Conservation (phyloP, 352 stramenopile species). For the Plasmopara viticola region DNA sequence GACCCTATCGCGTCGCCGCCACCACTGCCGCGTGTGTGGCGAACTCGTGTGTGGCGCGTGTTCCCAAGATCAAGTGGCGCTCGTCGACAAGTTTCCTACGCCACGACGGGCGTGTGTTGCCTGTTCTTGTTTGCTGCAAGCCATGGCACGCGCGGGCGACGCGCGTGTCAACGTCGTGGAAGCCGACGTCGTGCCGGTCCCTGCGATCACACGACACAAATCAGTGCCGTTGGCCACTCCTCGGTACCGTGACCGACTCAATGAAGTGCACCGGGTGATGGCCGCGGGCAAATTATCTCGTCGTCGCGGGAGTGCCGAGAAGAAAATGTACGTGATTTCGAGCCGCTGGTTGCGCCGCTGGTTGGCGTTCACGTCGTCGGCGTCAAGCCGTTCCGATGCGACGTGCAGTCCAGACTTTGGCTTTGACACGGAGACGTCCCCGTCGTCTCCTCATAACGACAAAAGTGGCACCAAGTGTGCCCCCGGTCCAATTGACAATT, state of each 20-base stretch:
- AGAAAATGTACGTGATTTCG: slow-evolving; percentile 57
- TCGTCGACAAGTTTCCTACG: slow-evolving; percentile 42
- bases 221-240: slow-evolving; percentile 25
- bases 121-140: slow-evolving; percentile 52
- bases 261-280: slow-evolving; percentile 65
- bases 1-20: slow-evolving; percentile 60
- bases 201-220: slow-evolving; percentile 9
- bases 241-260: slow-evolving; percentile 49
- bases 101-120: slow-evolving; percentile 55
- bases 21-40: slow-evolving; percentile 78
- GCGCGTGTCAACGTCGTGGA: slow-evolving; percentile 37
- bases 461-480: slow-evolving; percentile 10
- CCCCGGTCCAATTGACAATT: slow-evolving; percentile 53
- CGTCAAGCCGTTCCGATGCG: slow-evolving; percentile 19
- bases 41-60: slow-evolving; percentile 72
- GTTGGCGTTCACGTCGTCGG: slow-evolving; percentile 52
- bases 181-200: slow-evolving; percentile 14
- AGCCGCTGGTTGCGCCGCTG: slow-evolving; percentile 51
- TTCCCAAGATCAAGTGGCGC: slow-evolving; percentile 51
- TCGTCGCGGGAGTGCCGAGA: slow-evolving; percentile 37
- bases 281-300: slow-evolving; percentile 52
- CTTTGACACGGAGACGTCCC: slow-evolving; percentile 14
- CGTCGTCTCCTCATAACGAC: slow-evolving; percentile 18
- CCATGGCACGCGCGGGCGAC: slow-evolving; percentile 46
- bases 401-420: slow-evolving; percentile 21